Percentiles rank a stretch among this genome's conserved stretches.
These are phyloP conservation scores for Fusarium keratoplasticum DNA, from an alignment of 2,329 filamentous ascomycete genomes.

Conservation along the genomic window DNA sequence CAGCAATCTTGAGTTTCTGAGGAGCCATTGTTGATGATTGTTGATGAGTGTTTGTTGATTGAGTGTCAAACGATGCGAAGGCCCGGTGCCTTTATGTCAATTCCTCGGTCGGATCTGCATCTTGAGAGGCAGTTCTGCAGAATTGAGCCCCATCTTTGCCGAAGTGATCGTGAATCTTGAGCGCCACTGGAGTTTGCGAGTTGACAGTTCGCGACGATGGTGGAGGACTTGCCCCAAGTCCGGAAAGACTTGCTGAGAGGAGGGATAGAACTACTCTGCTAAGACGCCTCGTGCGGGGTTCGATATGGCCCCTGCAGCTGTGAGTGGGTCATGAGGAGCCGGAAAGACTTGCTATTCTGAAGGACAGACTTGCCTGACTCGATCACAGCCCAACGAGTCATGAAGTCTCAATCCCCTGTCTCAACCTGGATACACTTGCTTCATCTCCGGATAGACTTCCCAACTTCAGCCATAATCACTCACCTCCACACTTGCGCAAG, in stretches of 20 bases:
- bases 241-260: slow-evolving; percentile 5
- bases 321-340: not conserved
- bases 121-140: not conserved
- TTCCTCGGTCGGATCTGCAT: not conserved
- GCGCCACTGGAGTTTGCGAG: not conserved
- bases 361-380: not conserved
- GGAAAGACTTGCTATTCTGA: not conserved
- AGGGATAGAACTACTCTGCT: not conserved
- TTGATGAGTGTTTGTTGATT: not conserved
- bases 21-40: slow-evolving; percentile 32
- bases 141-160: not conserved
- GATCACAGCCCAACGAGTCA: not conserved
- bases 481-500: not conserved
- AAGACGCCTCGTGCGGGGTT: not conserved
- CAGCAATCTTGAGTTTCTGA: slow-evolving; percentile 56
- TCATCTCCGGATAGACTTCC: not conserved
- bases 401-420: not conserved
- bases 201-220: not conserved
- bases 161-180: not conserved
- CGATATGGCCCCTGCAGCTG: not conserved
- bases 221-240: not conserved
- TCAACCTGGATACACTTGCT: not conserved
- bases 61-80: not conserved
- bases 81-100: slow-evolving; percentile 8
- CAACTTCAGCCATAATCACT: not conserved